phyloP scores from a whole-genome alignment of 768 basidiomycete species.

The Calocera viscosa region DNA sequence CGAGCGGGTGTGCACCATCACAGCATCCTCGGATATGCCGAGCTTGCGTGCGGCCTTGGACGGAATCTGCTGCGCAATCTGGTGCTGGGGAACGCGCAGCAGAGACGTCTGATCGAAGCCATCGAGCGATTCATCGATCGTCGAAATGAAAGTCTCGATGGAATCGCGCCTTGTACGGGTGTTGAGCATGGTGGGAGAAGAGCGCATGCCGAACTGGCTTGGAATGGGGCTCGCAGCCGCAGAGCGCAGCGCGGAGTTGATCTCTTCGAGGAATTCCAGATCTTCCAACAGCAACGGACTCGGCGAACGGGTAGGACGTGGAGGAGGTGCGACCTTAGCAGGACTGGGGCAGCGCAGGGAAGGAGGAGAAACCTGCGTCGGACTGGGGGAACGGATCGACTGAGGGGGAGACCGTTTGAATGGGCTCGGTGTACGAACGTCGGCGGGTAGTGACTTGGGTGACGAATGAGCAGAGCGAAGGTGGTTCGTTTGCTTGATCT shows the following conservation, averaged over 20 bases:
- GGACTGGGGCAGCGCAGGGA: background rate
- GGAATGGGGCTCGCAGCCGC: background rate
- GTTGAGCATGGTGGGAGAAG: background rate
- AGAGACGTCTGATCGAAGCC: background rate
- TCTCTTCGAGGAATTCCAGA: background rate
- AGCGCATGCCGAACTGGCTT: background rate
- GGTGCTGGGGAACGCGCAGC: background rate
- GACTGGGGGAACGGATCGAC: background rate
- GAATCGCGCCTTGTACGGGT: background rate
- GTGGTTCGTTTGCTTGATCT: background rate
- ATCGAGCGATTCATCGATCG: background rate
- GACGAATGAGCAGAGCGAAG: background rate
- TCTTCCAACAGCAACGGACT: background rate
- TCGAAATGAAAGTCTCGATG: background rate
- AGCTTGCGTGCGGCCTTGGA: constrained; percentile 3
- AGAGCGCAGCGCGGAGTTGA: background rate
- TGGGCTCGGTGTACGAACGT: background rate
- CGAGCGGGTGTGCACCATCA: background rate
- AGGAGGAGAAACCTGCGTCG: background rate
- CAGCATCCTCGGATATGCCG: background rate
- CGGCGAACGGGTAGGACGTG: background rate
- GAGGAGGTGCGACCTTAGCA: background rate
- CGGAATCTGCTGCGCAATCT: background rate
- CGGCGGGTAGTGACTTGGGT: background rate
- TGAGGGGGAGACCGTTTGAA: background rate